Evolutionary conservation across 306 rosid genomes (phyloP), one percentile per base, ranked within the genome.

Genomic region (Hippophae tibetana): DNA sequence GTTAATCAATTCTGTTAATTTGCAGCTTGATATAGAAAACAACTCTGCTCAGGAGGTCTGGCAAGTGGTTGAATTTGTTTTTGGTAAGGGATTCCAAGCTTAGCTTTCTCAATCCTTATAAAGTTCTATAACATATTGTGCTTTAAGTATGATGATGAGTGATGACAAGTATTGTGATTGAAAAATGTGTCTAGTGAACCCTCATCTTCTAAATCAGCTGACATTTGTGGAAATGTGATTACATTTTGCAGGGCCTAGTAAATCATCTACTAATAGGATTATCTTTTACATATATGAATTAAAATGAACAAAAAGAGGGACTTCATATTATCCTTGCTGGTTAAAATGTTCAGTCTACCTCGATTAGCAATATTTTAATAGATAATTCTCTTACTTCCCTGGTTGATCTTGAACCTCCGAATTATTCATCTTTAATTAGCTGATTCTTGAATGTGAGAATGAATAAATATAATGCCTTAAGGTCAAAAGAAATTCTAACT

Each of bases 11-110:
- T 60, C 58, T 65, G 54, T 54, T 62, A 53, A 46, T 56, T 80
- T 73, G 78, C 90, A 92, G 99, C 99, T 92, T 64, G 99, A 92
- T 73, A 77, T 92, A 68, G 75, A 71, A 77, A 66, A 88, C 50
- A 92, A 56, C 76, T 76, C 86, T 48, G 88, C 52, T 72, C 99
- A 92, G 72, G 82, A 78, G 75, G 71, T 64, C 49, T 92, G 99
- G 99, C 99, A 92, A 77, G 73, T 9, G 63, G 78, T 82, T 65
- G 99, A 92, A 78, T 80, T 88, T 71, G 50, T 82, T 68, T 86
- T 92, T 49, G 99, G 96, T 92, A 88, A 83, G 85, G 64, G 43
- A 76, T 55, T 71, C 46, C 2, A 47, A 58, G 42, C 41, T n/a
- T 54, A 54, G 57, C 47, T 48, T 42, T 53, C 56, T 10, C 53